phyloP scores from a whole-genome alignment of 1,139 yeast species.

The Kluyveromyces sp. region DNA sequence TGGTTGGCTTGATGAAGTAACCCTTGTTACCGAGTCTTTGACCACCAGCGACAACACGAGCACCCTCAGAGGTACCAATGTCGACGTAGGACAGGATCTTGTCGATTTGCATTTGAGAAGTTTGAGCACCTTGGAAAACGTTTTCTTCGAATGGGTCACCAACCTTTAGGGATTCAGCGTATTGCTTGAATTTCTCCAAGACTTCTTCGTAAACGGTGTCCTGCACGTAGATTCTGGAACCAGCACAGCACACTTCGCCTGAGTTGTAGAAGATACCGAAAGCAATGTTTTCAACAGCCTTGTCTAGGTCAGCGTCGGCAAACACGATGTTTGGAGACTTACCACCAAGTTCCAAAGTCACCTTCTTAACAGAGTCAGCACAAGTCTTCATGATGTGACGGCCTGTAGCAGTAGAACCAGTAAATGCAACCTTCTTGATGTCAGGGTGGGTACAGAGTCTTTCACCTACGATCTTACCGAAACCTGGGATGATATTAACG shows the following conservation, averaged over 20 bases:
- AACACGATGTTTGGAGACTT: conserved; percentile 71
- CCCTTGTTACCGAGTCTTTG: conserved; percentile 52
- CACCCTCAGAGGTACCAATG: conserved; percentile 55
- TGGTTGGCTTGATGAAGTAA: conserved; percentile 69
- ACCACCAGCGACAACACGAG: conserved; percentile 57
- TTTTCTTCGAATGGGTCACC: conserved; percentile 69
- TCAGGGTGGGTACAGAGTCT: conserved; percentile 52
- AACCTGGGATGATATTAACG: conserved; percentile 64
- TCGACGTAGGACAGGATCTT: conserved; percentile 54
- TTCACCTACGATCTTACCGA: conserved; percentile 58
- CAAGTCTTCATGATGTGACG: conserved; percentile 48
- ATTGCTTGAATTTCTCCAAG: conserved; percentile 47
- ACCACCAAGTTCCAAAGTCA: conserved; percentile 82
- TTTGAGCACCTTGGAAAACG: conserved; percentile 61
- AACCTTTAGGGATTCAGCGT: conserved; percentile 58
- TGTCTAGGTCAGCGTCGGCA: conserved; percentile 47
- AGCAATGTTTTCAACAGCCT: conserved; percentile 43
- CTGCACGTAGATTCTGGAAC: conserved; percentile 59
- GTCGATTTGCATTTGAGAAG: conserved; percentile 49
- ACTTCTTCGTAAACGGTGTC: conserved; percentile 54
- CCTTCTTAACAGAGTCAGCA: conserved; percentile 48
- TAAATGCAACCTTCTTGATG: conserved; percentile 71
- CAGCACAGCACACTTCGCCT: conserved; percentile 69
- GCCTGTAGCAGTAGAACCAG: conserved; percentile 62
- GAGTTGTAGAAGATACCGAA: conserved; percentile 53